Evolutionary conservation across 1,284 basidiomycete genomes (phyloP).

Genomic region (Melanopsichium pennsylvanicum): DNA sequence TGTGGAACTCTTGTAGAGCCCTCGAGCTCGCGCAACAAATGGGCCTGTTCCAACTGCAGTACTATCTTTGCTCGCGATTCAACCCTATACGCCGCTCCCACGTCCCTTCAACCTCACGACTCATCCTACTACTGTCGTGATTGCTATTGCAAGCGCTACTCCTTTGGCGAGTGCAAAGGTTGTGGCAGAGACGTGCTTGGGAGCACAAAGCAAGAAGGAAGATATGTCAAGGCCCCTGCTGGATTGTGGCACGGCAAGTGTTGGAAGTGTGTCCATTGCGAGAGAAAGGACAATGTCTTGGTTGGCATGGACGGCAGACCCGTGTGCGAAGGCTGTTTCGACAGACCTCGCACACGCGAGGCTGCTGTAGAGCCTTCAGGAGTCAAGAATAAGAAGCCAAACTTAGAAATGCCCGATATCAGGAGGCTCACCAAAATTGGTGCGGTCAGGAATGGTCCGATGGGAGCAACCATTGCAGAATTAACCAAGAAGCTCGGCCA

Average conservation of each 20-base stretch:
- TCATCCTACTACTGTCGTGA: slow-evolving; percentile 40
- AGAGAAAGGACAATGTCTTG: slow-evolving; percentile 26
- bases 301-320: slow-evolving; percentile 54
- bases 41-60: slow-evolving; percentile 48
- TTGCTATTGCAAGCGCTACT: slow-evolving; percentile 50
- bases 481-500: slow-evolving; percentile 45
- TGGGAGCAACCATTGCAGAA: slow-evolving; percentile 57
- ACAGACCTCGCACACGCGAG: slow-evolving; percentile 5
- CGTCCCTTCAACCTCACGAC: slow-evolving; percentile 5
- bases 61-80: slow-evolving; percentile 51
- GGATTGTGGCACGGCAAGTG: slow-evolving; percentile 55
- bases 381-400: background rate
- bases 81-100: slow-evolving; percentile 53
- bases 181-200: slow-evolving; percentile 48
- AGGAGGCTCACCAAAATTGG: slow-evolving; percentile 13
- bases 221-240: slow-evolving; percentile 42
- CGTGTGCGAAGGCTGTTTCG: slow-evolving; percentile 51
- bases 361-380: background rate
- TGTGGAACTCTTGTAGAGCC: slow-evolving; percentile 56
- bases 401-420: slow-evolving; percentile 2
- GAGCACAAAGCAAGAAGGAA: slow-evolving; percentile 54
- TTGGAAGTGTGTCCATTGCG: slow-evolving; percentile 48
- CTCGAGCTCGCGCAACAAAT: slow-evolving; percentile 30
- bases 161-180: slow-evolving; percentile 35
- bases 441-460: slow-evolving; percentile 17